Evolutionary conservation across 768 basidiomycete genomes (phyloP).

Genomic region (Phylloporus arenicola): DNA sequence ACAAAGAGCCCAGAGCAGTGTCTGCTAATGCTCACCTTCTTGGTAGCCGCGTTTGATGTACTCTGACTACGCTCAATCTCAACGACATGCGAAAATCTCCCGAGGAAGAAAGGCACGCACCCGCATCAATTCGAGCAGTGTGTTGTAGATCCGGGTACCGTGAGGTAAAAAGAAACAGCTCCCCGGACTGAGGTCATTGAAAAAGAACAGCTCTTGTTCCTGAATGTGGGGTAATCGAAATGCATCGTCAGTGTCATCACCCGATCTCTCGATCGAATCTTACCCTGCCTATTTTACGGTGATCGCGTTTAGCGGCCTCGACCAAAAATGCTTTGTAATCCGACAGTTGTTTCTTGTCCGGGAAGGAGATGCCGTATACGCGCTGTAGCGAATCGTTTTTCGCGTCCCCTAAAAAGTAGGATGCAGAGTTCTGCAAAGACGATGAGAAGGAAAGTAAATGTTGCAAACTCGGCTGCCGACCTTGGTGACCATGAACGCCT

Average conservation of each 20-base stretch:
- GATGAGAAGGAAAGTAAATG: neutral
- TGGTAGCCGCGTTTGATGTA: constrained; percentile 95
- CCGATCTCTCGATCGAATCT: constrained; percentile 6
- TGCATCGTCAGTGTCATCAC: neutral
- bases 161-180: constrained; percentile 96
- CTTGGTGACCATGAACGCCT: constrained; percentile 96
- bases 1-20: neutral
- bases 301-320: constrained; percentile 97
- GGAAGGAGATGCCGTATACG: constrained; percentile 98
- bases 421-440: constrained; percentile 77
- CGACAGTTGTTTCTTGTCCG: constrained; percentile 89
- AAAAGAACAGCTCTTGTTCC: constrained; percentile 99
- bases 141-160: constrained; percentile 94
- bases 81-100: constrained; percentile 1
- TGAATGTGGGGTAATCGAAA: constrained; percentile 20
- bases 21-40: constrained; percentile 53
- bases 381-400: constrained; percentile 93
- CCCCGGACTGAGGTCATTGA: constrained; percentile 94
- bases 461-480: constrained; percentile 32
- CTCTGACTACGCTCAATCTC: constrained; percentile 52
- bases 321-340: constrained; percentile 96
- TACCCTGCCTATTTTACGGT: constrained; percentile 89
- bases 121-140: constrained; percentile 84
- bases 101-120: constrained; percentile 41
- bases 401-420: constrained; percentile 93